Evolutionary conservation across 2,329 filamentous ascomycete genomes (phyloP).

Genomic region (Ampelomyces quisqualis): DNA sequence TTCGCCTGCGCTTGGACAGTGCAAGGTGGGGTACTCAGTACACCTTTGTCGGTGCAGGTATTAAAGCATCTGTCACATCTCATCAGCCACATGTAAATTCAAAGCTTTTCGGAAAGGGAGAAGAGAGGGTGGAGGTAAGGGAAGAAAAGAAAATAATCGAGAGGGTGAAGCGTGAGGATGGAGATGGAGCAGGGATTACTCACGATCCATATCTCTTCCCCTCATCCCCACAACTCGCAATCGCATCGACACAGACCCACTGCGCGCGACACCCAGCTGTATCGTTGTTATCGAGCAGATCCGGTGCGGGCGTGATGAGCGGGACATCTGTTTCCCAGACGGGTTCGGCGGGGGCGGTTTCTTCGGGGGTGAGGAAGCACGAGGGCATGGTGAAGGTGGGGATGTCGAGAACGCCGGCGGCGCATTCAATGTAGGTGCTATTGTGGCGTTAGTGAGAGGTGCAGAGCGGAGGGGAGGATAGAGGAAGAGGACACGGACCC

Average conservation of each 20-base stretch:
- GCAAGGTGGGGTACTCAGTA: not conserved
- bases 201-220: constrained; percentile 10
- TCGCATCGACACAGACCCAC: constrained; percentile 12
- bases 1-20: not conserved
- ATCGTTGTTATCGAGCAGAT: not conserved
- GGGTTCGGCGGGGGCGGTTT: not conserved
- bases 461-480: not conserved
- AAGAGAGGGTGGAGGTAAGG: not conserved
- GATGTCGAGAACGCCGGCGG: constrained; percentile 1
- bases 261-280: constrained; percentile 3
- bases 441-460: not conserved
- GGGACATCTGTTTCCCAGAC: not conserved
- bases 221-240: constrained; percentile 6
- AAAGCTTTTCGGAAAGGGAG: not conserved
- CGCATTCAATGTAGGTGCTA: constrained; percentile 13
- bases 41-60: not conserved
- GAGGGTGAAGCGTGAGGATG: not conserved
- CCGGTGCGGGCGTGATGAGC: constrained; percentile 2
- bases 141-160: not conserved
- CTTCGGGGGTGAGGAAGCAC: not conserved
- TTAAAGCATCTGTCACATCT: constrained; percentile 3
- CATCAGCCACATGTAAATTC: no score
- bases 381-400: constrained; percentile 10
- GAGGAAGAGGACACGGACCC: constrained; percentile 13
- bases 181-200: not conserved